Conservation (phyloP, 225 moss, liverwort and hornwort genomes). For the Asterella californica region DNA sequence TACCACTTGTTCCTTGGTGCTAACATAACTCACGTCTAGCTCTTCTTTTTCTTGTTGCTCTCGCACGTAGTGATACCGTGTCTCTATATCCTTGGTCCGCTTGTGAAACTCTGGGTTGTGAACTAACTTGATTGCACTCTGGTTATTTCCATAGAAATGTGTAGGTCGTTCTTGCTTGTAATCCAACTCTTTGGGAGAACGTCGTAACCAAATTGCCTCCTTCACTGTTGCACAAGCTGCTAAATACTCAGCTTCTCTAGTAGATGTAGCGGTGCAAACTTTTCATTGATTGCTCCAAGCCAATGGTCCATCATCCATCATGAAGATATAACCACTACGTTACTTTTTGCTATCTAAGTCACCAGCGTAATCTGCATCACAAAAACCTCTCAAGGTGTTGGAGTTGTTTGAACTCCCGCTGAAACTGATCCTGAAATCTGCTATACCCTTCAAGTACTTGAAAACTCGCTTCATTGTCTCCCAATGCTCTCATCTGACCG, state of each 20-base stretch:
- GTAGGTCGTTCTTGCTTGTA: not conserved
- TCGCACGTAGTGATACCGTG: not conserved
- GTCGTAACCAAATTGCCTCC: no score
- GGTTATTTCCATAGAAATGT: not conserved
- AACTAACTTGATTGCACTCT: not conserved
- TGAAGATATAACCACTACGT: not conserved
- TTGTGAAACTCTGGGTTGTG: not conserved
- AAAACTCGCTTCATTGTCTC: not conserved
- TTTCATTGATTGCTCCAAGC: not conserved
- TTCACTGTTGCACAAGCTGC: not conserved
- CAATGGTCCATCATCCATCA: not conserved
- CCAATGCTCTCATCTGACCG: not conserved
- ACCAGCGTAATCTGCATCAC: slow-evolving; percentile 3
- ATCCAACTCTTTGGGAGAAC: no score
- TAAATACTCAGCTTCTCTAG: slow-evolving; percentile 5
- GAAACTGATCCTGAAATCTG: not conserved
- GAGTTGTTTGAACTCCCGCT: not conserved
- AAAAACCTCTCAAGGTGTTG: not conserved
- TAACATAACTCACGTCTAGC: no score
- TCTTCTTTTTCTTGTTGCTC: no score
- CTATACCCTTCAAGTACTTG: slow-evolving; percentile 2
- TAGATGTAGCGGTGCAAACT: not conserved
- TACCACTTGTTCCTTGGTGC: no score
- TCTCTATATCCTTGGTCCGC: not conserved
- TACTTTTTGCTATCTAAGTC: not conserved